phyloP scores from a whole-genome alignment of 495 filamentous ascomycete genomes.

The Umbilicaria muhlenbergii region DNA sequence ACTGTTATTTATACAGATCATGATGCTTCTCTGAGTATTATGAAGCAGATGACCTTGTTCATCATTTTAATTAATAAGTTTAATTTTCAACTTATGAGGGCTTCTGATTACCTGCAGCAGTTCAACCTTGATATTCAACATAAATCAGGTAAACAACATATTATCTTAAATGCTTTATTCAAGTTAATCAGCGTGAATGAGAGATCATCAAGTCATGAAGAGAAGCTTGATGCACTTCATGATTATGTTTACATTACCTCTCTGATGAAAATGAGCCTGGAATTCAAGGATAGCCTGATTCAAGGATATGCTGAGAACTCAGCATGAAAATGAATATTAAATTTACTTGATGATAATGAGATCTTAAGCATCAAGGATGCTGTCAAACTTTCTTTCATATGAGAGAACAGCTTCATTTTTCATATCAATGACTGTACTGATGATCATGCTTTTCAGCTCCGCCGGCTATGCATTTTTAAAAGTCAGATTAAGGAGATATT shows the following conservation, averaged over 20 bases:
- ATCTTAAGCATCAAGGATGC: neutral
- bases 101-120: neutral
- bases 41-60: neutral
- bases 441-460: neutral
- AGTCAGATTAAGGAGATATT: no score
- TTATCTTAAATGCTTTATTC: neutral
- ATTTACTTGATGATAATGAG: neutral
- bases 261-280: neutral
- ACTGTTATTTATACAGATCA: neutral
- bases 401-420: neutral
- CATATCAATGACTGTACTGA: neutral
- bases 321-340: neutral
- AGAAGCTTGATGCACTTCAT: neutral
- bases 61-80: neutral
- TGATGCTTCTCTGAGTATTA: neutral
- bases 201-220: neutral
- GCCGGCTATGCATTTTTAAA: neutral
- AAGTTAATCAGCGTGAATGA: neutral
- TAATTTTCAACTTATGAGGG: neutral
- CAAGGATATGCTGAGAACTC: neutral
- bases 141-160: neutral
- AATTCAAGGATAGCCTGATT: neutral
- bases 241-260: neutral
- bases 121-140: slow-evolving; percentile 2
- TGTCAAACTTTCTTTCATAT: neutral